Percentiles rank a stretch among this genome's conserved stretches.
These are phyloP conservation scores for Citropsis articulata DNA, from an alignment of 345 rosid species.

Conservation along the genomic window DNA sequence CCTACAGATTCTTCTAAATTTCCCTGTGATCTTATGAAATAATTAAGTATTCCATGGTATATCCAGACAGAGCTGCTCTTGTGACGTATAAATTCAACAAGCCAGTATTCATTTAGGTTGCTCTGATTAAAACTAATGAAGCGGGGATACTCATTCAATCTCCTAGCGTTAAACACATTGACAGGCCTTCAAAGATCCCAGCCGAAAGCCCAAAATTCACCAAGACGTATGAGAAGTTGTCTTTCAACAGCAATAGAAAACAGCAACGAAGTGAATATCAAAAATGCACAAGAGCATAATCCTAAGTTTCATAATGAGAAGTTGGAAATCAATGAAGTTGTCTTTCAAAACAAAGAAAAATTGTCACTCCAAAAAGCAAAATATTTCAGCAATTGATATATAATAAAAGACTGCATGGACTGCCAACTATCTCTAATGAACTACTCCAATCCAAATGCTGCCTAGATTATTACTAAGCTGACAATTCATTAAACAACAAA, in stretches of 20 bases:
- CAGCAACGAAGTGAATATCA: not conserved
- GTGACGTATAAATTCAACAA: not conserved
- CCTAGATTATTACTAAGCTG: not conserved
- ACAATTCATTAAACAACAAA: conserved; percentile 2
- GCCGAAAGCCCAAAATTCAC: not conserved
- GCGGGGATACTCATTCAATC: not conserved
- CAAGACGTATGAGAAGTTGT: not conserved
- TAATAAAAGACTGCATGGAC: not conserved
- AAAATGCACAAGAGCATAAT: not conserved
- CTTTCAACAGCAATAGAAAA: not conserved
- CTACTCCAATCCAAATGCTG: not conserved
- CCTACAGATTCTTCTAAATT: not conserved
- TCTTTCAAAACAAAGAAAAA: not conserved
- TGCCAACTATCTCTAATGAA: not conserved
- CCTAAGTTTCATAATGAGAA: not conserved
- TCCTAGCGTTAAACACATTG: not conserved
- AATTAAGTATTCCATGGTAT: not conserved
- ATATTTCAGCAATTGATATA: not conserved
- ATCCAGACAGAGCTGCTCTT: not conserved
- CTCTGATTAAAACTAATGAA: not conserved
- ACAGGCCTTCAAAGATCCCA: not conserved
- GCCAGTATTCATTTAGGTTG: not conserved
- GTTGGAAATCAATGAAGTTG: not conserved
- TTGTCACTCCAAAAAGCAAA: not conserved
- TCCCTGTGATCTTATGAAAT: not conserved